These are phyloP conservation scores for Coniochaeta sp. DNA, from an alignment of 2,329 filamentous ascomycete genomes.

Conservation along the genomic window DNA sequence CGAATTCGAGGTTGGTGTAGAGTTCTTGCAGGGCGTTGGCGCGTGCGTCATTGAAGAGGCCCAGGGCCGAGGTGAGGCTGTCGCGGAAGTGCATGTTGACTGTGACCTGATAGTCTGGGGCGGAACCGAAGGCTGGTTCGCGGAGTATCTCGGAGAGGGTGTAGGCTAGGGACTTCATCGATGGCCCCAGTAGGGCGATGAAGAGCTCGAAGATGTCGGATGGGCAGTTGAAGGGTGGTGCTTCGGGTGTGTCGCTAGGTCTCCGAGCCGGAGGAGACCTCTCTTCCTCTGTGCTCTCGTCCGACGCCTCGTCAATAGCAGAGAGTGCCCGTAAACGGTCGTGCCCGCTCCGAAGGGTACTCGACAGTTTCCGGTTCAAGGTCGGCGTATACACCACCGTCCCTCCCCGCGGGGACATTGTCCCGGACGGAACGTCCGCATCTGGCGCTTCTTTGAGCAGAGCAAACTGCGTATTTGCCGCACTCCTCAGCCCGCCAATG, in stretches of 20 bases:
- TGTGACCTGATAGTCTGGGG: constrained; percentile 60
- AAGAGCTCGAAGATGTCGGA: constrained; percentile 89
- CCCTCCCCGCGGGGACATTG: constrained; percentile 24
- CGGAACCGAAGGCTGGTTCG: constrained; percentile 72
- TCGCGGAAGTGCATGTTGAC: constrained; percentile 74
- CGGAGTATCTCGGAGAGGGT: constrained; percentile 84
- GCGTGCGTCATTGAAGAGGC: constrained; percentile 70
- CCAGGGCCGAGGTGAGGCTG: constrained; percentile 74
- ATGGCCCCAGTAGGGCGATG: constrained; percentile 80
- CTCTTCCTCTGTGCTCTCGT: constrained; percentile 47
- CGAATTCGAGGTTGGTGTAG: constrained; percentile 72
- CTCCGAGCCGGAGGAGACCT: constrained; percentile 7
- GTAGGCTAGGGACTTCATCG: constrained; percentile 92
- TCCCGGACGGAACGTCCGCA: constrained; percentile 22
- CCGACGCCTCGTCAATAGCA: constrained; percentile 56
- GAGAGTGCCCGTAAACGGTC: constrained; percentile 44
- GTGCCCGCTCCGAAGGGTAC: constrained; percentile 29
- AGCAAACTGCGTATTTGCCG: constrained; percentile 81
- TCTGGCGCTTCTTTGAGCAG: constrained; percentile 58
- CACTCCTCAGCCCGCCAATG: constrained; percentile 83
- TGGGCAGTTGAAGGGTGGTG: constrained; percentile 45
- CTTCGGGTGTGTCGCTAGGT: neutral
- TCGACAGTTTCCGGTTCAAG: constrained; percentile 19
- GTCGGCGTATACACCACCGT: constrained; percentile 22
- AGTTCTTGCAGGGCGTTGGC: constrained; percentile 69